phyloP scores from a whole-genome alignment of 495 filamentous ascomycete species.

The Parmelia sp. region DNA sequence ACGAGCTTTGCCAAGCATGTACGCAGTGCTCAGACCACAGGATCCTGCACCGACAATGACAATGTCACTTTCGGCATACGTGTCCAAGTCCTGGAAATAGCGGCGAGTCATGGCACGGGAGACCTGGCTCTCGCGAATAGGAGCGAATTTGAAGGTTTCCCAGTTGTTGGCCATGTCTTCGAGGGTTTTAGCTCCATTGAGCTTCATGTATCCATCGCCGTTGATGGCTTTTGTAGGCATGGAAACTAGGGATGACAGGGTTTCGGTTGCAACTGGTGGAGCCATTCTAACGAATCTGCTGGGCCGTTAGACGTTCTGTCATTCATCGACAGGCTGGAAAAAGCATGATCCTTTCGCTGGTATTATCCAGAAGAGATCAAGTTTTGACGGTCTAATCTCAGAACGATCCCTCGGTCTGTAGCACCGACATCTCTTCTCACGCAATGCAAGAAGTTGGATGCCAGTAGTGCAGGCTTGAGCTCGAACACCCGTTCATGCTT shows the following conservation, averaged over 20 bases:
- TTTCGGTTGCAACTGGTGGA: conserved; percentile 58
- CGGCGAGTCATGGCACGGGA: conserved; percentile 86
- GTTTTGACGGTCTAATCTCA: conserved; percentile 96
- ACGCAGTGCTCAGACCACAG: conserved; percentile 77
- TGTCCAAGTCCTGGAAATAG: conserved; percentile 85
- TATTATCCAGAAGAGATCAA: conserved; percentile 94
- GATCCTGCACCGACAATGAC: conserved; percentile 87
- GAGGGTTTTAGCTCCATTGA: conserved; percentile 50
- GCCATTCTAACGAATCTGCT: conserved; percentile 55
- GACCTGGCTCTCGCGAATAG: conserved; percentile 85
- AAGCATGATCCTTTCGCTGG: conserved; percentile 97
- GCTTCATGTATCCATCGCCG: conserved; percentile 33
- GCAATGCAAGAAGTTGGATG: conserved; percentile 28
- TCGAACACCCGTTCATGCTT: conserved; percentile 66
- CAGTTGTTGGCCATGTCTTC: conserved; percentile 61
- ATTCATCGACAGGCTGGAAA: conserved; percentile 36
- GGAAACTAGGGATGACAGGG: conserved; percentile 32
- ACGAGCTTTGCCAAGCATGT: conserved; percentile 73
- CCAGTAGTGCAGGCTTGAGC: conserved; percentile 21
- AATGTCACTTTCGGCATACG: conserved; percentile 83
- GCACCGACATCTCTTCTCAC: conserved; percentile 23
- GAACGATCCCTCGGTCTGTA: conserved; percentile 48
- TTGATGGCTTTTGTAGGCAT: conserved; percentile 26
- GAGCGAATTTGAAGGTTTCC: conserved; percentile 72
- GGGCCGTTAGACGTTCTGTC: conserved; percentile 35